Percentiles rank a stretch among this genome's conserved stretches.
Conservation (phyloP, 108 stramenopile species). For the Fistulifera solaris region DNA sequence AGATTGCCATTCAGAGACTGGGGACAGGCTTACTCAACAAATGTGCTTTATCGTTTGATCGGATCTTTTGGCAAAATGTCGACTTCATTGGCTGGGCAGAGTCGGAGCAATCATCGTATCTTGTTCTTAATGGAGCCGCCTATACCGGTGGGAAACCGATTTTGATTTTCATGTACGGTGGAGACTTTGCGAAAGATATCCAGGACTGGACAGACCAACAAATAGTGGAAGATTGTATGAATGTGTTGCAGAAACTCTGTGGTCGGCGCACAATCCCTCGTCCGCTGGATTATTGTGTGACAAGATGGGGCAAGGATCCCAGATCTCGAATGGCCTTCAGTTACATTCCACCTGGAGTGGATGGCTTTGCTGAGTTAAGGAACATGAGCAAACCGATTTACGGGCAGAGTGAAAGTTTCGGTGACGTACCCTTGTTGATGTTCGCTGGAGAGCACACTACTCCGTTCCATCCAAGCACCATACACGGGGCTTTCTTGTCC, state of each 20-base stretch:
- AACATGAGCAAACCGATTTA: slow-evolving; percentile 51
- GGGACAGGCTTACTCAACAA: slow-evolving; percentile 86
- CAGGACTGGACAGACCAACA: slow-evolving; percentile 51
- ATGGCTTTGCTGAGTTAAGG: slow-evolving; percentile 39
- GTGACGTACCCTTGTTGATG: slow-evolving; percentile 38
- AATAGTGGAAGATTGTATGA: slow-evolving; percentile 55
- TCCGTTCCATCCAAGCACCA: slow-evolving; percentile 84
- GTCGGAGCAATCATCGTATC: slow-evolving; percentile 30
- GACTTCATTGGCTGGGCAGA: slow-evolving; percentile 68
- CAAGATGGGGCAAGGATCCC: slow-evolving; percentile 70
- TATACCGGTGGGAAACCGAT: slow-evolving; percentile 48
- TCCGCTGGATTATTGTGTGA: slow-evolving; percentile 62
- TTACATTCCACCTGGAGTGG: slow-evolving; percentile 67
- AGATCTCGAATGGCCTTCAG: slow-evolving; percentile 58
- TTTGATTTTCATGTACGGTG: slow-evolving; percentile 69
- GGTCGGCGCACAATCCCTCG: slow-evolving; percentile 28
- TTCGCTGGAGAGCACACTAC: slow-evolving; percentile 96
- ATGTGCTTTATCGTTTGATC: slow-evolving; percentile 65
- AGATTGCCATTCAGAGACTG: slow-evolving; percentile 59
- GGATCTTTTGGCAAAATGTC: slow-evolving; percentile 65
- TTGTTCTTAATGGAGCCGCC: slow-evolving; percentile 39
- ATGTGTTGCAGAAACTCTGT: slow-evolving; percentile 50
- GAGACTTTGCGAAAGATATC: slow-evolving; percentile 53
- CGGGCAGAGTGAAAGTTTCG: slow-evolving; percentile 17
- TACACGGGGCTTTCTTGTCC: slow-evolving; percentile 85